Evolutionary conservation across 2,329 filamentous ascomycete species (phyloP).

Genomic region (Tolypocladium album): DNA sequence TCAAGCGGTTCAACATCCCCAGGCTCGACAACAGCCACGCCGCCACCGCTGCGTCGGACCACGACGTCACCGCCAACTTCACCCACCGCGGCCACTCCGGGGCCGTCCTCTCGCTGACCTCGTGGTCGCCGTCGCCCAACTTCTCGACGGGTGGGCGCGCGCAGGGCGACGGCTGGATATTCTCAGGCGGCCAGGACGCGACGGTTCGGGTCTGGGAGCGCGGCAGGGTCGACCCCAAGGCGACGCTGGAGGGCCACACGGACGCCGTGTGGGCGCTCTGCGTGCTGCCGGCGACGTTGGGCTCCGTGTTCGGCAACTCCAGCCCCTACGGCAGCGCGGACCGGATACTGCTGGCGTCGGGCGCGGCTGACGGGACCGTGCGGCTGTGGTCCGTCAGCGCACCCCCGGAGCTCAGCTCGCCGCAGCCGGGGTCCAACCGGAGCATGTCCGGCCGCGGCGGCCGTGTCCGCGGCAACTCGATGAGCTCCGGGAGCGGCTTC

Average conservation of each 20-base stretch:
- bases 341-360: slow-evolving; percentile 80
- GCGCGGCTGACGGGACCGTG: slow-evolving; percentile 81
- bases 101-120: slow-evolving; percentile 74
- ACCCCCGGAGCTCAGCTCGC: slow-evolving; percentile 75
- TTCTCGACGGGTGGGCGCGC: slow-evolving; percentile 84
- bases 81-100: slow-evolving; percentile 93
- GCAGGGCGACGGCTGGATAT: slow-evolving; percentile 93
- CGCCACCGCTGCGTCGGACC: slow-evolving; percentile 55
- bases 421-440: slow-evolving; percentile 55
- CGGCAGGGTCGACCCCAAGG: slow-evolving; percentile 88
- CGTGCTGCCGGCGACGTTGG: slow-evolving; percentile 75
- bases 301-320: slow-evolving; percentile 66
- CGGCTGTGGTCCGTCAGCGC: slow-evolving; percentile 92
- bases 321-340: slow-evolving; percentile 71
- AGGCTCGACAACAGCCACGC: slow-evolving; percentile 52
- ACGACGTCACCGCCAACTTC: slow-evolving; percentile 89
- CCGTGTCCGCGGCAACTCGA: slow-evolving; percentile 78
- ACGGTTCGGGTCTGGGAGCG: slow-evolving; percentile 94
- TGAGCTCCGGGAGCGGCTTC: slow-evolving; percentile 89
- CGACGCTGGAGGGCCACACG: slow-evolving; percentile 84
- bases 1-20: slow-evolving; percentile 95
- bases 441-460: slow-evolving; percentile 50
- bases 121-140: slow-evolving; percentile 78
- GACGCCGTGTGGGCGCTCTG: slow-evolving; percentile 96
- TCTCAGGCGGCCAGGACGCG: slow-evolving; percentile 90